These are phyloP conservation scores for Phoenix roebelenii DNA, from an alignment of 176 grass and related monocot species.

Conservation along the genomic window DNA sequence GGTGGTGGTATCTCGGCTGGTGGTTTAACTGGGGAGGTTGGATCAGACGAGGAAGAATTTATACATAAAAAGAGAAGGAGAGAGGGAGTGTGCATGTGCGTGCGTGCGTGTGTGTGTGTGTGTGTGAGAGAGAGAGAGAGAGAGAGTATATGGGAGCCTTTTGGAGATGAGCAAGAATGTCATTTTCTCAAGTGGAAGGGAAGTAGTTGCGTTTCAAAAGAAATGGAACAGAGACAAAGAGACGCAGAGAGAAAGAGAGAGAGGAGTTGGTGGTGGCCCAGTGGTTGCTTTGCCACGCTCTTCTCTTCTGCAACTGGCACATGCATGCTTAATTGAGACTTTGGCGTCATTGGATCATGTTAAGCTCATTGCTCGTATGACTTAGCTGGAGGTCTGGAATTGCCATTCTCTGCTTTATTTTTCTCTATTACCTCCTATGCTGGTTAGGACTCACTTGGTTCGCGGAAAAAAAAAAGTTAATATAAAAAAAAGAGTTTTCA, in stretches of 20 bases:
- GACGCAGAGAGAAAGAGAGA: not conserved
- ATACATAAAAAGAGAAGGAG: not conserved
- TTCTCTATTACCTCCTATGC: no score
- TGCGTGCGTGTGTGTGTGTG: no score
- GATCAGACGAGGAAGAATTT: no score
- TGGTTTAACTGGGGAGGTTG: no score
- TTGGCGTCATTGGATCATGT: no score
- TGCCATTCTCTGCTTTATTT: not conserved
- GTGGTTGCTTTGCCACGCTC: constrained; percentile 11
- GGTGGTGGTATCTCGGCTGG: no score
- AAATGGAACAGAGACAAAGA: not conserved
- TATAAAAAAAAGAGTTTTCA: no score
- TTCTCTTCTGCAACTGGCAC: not conserved
- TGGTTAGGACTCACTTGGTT: no score
- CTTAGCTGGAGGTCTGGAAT: not conserved
- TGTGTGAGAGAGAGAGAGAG: not conserved
- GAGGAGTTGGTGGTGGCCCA: constrained; percentile 8
- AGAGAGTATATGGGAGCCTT: not conserved
- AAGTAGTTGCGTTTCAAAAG: not conserved
- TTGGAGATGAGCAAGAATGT: no score
- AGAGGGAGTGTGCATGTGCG: no score
- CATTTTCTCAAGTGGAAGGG: not conserved
- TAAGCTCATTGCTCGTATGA: no score
- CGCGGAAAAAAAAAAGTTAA: no score
- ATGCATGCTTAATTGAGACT: constrained; percentile 1